Conservation (phyloP, 805 yeast species). For the Grigorovia jiainica region DNA sequence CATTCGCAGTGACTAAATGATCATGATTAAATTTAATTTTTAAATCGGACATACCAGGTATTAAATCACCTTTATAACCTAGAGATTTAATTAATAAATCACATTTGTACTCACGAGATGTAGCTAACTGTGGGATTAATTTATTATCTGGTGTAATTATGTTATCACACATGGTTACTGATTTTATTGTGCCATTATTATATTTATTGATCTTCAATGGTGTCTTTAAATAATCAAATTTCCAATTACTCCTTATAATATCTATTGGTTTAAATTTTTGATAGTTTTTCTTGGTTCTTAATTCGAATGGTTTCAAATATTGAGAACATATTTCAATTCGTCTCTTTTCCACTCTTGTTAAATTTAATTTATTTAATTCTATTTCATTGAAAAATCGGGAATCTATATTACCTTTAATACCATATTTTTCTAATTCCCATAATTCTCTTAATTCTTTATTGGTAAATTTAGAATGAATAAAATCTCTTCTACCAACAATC, state of each 20-base stretch:
- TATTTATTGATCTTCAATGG: constrained; percentile 46
- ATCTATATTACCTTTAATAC: constrained; percentile 41
- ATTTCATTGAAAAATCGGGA: constrained; percentile 26
- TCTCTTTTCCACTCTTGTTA: constrained; percentile 53
- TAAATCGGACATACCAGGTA: constrained; percentile 46
- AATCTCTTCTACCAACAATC: constrained; percentile 80
- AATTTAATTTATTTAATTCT: constrained; percentile 15
- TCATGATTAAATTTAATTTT: constrained; percentile 45
- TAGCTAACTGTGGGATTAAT: constrained; percentile 16
- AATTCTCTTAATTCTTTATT: constrained; percentile 87
- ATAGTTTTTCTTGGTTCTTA: constrained; percentile 23
- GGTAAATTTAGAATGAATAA: constrained; percentile 79
- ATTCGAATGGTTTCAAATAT: constrained; percentile 32
- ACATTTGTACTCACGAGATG: constrained; percentile 27
- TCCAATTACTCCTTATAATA: constrained; percentile 40
- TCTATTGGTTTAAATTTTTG: constrained; percentile 13
- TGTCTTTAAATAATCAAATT: constrained; percentile 54
- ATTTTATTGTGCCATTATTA: constrained; percentile 30
- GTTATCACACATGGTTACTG: constrained; percentile 16
- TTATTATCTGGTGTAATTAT: constrained; percentile 14
- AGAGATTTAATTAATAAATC: constrained; percentile 73
- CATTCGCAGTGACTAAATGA: constrained; percentile 37
- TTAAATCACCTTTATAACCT: constrained; percentile 67
- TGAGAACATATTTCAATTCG: constrained; percentile 54
- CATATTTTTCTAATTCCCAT: constrained; percentile 46